These are phyloP conservation scores for Solanum ossicruentum DNA, from an alignment of 257 asterid species.

Conservation along the genomic window DNA sequence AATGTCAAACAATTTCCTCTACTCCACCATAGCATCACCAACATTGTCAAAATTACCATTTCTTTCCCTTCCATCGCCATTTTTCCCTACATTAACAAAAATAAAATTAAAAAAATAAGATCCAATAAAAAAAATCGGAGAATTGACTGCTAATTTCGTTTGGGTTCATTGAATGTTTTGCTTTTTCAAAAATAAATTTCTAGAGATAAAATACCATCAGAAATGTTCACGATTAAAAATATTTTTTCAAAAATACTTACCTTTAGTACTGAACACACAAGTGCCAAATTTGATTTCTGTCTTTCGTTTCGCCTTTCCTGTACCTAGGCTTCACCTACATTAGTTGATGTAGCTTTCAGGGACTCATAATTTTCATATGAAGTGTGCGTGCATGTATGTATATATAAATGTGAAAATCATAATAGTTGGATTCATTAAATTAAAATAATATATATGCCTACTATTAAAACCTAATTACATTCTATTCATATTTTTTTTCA, in stretches of 20 bases:
- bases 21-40: background rate
- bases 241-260: too few relatives aligned
- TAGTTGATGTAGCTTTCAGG: too few relatives aligned
- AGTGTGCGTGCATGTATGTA: too few relatives aligned
- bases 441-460: background rate
- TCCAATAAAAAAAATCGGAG: background rate
- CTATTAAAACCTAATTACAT: too few relatives aligned
- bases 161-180: background rate
- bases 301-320: too few relatives aligned
- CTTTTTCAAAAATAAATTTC: background rate
- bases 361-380: too few relatives aligned
- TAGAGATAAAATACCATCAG: background rate
- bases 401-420: background rate
- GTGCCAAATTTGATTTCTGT: too few relatives aligned
- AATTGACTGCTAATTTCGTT: background rate
- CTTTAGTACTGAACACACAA: too few relatives aligned
- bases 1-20: background rate
- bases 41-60: background rate
- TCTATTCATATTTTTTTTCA: too few relatives aligned
- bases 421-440: background rate
- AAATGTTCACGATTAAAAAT: too few relatives aligned
- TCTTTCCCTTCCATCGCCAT: background rate
- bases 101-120: background rate
- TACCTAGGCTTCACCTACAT: too few relatives aligned
- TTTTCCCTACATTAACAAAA: background rate